Conservation (phyloP, 441 rosid species). For the Croton setiger region DNA sequence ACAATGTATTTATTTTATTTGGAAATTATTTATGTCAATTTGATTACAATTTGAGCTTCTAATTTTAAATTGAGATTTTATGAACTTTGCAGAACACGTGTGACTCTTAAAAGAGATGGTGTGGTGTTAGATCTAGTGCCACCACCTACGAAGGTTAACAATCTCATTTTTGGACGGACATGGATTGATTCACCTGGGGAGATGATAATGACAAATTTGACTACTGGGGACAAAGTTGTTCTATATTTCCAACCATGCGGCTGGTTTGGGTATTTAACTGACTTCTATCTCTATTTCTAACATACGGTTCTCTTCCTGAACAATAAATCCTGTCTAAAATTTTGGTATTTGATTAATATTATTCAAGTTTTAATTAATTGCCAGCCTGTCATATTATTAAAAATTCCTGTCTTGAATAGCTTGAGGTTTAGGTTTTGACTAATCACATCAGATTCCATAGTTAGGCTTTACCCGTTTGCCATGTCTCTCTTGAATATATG, state of each 20-base stretch:
- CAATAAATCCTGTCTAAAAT: background rate
- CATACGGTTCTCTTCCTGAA: background rate
- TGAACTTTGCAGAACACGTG: conserved; percentile 62
- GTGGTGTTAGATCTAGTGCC: conserved; percentile 91
- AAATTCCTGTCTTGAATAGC: background rate
- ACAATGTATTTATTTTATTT: background rate
- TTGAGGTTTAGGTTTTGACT: background rate
- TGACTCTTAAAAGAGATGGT: conserved; percentile 87
- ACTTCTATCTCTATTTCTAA: background rate
- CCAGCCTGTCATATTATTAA: background rate
- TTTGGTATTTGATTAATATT: background rate
- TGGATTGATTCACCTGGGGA: conserved; percentile 97
- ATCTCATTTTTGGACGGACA: conserved; percentile 96
- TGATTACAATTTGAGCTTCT: background rate
- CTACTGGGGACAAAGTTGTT: conserved; percentile 93
- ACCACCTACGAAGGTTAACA: conserved; percentile 89
- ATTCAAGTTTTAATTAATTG: background rate
- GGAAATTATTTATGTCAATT: background rate
- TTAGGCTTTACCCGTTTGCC: background rate
- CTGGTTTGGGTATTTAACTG: conserved; percentile 79
- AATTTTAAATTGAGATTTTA: background rate
- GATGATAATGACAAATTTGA: conserved; percentile 87
- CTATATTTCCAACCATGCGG: conserved; percentile 97
- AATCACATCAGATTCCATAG: background rate
- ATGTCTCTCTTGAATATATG: background rate